Base-by-base conservation (phyloP, 2,329 filamentous ascomycete genomes). In the Arthrobotrys musiformis region DNA sequence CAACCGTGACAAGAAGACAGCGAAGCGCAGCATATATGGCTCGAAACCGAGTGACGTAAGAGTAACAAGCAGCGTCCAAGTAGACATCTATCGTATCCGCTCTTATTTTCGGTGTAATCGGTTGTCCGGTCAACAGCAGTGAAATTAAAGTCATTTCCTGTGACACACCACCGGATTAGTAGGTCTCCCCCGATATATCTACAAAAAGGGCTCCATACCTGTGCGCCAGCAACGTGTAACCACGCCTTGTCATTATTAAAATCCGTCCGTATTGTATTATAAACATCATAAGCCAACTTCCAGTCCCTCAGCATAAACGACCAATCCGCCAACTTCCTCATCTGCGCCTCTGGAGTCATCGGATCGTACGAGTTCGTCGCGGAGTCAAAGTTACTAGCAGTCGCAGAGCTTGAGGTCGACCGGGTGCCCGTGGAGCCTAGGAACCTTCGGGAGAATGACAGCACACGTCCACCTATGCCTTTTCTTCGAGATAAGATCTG, bases 301-400 rank as follows among this genome's bases (percentile, higher is more conserved):
- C 92, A 99, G 83, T 99, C 96, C 33, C 95, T 89, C 40, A 99
- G 87, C 94, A 99, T 97, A 82, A 99, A 97, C 9, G 93, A 91
- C 84, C 94, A 98, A 82, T 99, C 95, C 48, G 93, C 95, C 58
- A 99, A 86, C 82, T 96, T 97, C 37, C 95, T 90, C 89, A 99
- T 92, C 60, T 95, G 88, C 2, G 94, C 94, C 85, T 99, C 96
- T 0, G 93, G 90, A 0, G 92, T 86, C 78, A 97, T 93, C 0
- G 93, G 91, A 26, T 88, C 87, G 83, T 98, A 99, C 82, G 92
- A 97, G 0, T 93, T 93, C 80, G 89, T 87, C 5, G 89, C 83
- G 40, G 87, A 84, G 83, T 97, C 93, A 83, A 97, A 97, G 81
- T 93, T 97, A 80, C 88, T 89, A 50, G 74, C 60, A 15, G 74